These are phyloP conservation scores for Mucor velutinosus DNA, from an alignment of 371 early-diverging fungal genomes.

Conservation along the genomic window DNA sequence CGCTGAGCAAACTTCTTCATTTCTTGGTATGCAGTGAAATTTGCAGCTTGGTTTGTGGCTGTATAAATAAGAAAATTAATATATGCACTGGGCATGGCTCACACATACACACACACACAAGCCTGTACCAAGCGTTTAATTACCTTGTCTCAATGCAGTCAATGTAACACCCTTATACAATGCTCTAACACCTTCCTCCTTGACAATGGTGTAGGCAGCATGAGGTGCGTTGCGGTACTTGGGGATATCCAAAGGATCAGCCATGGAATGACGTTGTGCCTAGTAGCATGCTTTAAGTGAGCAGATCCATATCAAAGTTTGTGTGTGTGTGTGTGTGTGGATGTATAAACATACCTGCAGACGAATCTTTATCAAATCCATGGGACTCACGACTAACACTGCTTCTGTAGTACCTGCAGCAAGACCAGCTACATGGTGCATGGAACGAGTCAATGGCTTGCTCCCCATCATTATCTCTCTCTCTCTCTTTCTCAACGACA, in stretches of 20 bases:
- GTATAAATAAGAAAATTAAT: background rate
- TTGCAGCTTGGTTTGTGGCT: conserved; percentile 98
- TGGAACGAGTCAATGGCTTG: background rate
- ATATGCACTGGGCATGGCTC: background rate
- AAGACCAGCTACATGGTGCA: conserved; percentile 75
- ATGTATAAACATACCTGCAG: conserved; percentile 61
- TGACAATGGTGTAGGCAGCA: conserved; percentile 88
- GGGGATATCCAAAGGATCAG: conserved; percentile 95
- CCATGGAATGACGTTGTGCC: conserved; percentile 94
- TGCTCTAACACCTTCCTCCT: conserved; percentile 89
- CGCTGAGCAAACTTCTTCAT: conserved; percentile 70
- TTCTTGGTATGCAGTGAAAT: conserved; percentile 97
- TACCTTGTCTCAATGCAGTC: conserved; percentile 95
- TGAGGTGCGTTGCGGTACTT: conserved; percentile 96
- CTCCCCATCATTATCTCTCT: no score
- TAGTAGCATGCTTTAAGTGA: background rate
- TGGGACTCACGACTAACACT: conserved; percentile 95
- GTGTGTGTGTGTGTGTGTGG: no score
- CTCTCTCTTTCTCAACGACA: background rate
- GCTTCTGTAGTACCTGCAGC: conserved; percentile 96
- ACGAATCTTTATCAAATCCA: conserved; percentile 97
- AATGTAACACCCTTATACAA: conserved; percentile 94
- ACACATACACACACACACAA: no score
- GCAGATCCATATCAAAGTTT: background rate
- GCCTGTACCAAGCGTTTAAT: background rate